Conservation (phyloP, 108 stramenopile genomes). For the Nannochloropsis gaditana region DNA sequence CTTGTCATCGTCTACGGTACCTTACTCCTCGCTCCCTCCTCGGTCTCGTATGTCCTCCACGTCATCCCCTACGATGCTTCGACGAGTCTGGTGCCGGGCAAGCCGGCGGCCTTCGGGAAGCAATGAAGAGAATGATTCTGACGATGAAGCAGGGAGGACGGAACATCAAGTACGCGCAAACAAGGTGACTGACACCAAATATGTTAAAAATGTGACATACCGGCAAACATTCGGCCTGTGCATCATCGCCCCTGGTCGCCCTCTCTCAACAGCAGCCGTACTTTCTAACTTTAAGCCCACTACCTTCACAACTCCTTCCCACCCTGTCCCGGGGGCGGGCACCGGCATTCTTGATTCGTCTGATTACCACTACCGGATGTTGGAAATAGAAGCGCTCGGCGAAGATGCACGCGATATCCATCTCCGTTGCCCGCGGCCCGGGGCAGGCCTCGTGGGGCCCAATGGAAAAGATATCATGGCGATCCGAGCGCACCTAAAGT, state of each 20-base stretch:
- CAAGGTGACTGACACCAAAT: too few relatives aligned
- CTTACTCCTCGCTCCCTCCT: neutral
- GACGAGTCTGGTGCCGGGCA: slow-evolving; percentile 7
- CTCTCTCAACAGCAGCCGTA: neutral
- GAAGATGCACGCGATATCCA: neutral
- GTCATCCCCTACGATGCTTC: neutral
- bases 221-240: neutral
- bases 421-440: slow-evolving; percentile 8
- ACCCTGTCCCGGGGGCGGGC: too few relatives aligned
- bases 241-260: neutral
- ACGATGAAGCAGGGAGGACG: neutral
- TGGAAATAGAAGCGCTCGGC: neutral
- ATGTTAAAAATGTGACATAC: neutral
- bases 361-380: neutral
- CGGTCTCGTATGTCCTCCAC: neutral
- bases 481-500: neutral
- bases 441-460: neutral
- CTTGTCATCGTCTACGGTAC: neutral
- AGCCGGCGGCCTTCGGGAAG: neutral
- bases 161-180: neutral
- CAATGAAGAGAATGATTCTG: neutral
- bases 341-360: too few relatives aligned
- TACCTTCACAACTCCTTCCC: too few relatives aligned
- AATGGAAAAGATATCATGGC: slow-evolving; percentile 1
- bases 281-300: neutral